Evolutionary conservation across 2,329 filamentous ascomycete species (phyloP).

Genomic region (Bipolaris gigantea): DNA sequence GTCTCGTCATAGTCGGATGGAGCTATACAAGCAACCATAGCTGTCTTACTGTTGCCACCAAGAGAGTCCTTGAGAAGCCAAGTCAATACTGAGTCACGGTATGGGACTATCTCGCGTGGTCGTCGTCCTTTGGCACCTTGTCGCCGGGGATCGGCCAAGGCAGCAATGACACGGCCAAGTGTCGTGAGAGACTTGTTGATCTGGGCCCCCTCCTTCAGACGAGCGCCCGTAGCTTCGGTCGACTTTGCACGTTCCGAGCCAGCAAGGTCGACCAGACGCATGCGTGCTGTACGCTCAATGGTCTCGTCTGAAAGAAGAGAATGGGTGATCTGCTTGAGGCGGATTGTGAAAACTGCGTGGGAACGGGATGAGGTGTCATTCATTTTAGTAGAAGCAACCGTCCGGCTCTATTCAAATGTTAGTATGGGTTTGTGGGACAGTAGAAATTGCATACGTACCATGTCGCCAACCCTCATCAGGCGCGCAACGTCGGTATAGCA

Average conservation of each 20-base stretch:
- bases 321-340: slow-evolving; percentile 97
- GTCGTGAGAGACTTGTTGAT: slow-evolving; percentile 99
- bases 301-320: slow-evolving; percentile 97
- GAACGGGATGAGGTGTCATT: slow-evolving; percentile 97
- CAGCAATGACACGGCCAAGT: slow-evolving; percentile 91
- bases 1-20: slow-evolving; percentile 97
- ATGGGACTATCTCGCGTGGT: slow-evolving; percentile 73
- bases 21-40: slow-evolving; percentile 98
- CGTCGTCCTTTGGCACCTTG: slow-evolving; percentile 46
- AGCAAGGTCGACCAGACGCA: slow-evolving; percentile 91
- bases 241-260: slow-evolving; percentile 94
- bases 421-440: slow-evolving; percentile 2
- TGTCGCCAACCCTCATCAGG: slow-evolving; percentile 87
- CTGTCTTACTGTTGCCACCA: slow-evolving; percentile 95
- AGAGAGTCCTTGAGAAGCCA: slow-evolving; percentile 95
- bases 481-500: slow-evolving; percentile 84
- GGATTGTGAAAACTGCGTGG: slow-evolving; percentile 97
- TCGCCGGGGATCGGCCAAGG: slow-evolving; percentile 71
- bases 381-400: slow-evolving; percentile 95
- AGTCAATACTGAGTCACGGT: slow-evolving; percentile 81
- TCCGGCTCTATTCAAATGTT: slow-evolving; percentile 62
- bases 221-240: slow-evolving; percentile 89
- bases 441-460: slow-evolving; percentile 36
- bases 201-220: slow-evolving; percentile 91
- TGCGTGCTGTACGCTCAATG: slow-evolving; percentile 89